Conservation (phyloP, 2,329 filamentous ascomycete genomes). For the Eurotiales sp. region DNA sequence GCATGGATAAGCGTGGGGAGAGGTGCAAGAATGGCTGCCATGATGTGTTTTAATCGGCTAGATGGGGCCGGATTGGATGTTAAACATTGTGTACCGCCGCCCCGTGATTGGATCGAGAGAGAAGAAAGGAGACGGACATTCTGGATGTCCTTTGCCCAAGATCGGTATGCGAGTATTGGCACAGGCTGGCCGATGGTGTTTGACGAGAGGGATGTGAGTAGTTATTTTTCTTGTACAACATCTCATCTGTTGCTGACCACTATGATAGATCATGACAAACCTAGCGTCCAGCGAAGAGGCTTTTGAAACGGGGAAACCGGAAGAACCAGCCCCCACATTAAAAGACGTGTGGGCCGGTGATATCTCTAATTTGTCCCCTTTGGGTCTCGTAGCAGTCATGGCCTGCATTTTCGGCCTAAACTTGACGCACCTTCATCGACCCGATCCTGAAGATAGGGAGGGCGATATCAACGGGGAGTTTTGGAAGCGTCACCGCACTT, state of each 20-base stretch:
- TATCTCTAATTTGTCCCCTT: slow-evolving; percentile 69
- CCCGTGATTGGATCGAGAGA: slow-evolving; percentile 88
- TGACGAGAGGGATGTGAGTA: slow-evolving; percentile 74
- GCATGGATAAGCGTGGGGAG: slow-evolving; percentile 91
- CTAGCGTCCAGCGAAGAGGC: slow-evolving; percentile 81
- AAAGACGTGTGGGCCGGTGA: slow-evolving; percentile 53
- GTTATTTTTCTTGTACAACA: neutral
- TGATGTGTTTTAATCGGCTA: slow-evolving; percentile 87
- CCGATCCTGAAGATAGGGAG: slow-evolving; percentile 74
- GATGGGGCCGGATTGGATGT: slow-evolving; percentile 82
- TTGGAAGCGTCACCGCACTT: slow-evolving; percentile 85
- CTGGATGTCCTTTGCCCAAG: slow-evolving; percentile 88
- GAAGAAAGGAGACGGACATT: slow-evolving; percentile 91
- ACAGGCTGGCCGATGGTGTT: slow-evolving; percentile 96
- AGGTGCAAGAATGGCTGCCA: slow-evolving; percentile 75
- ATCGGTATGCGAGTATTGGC: slow-evolving; percentile 90
- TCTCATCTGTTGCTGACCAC: too few species aligned
- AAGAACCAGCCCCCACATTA: slow-evolving; percentile 66
- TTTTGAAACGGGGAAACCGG: slow-evolving; percentile 69
- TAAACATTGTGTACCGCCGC: slow-evolving; percentile 82
- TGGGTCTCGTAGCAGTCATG: slow-evolving; percentile 77
- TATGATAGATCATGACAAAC: slow-evolving; percentile 69
- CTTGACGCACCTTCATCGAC: slow-evolving; percentile 83
- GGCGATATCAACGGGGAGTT: slow-evolving; percentile 88
- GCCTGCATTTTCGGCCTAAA: slow-evolving; percentile 90